Evolutionary conservation across 2,329 filamentous ascomycete species (phyloP), one percentile per base, ranked within the genome.

Genomic region (Ceratocystis albifundus): DNA sequence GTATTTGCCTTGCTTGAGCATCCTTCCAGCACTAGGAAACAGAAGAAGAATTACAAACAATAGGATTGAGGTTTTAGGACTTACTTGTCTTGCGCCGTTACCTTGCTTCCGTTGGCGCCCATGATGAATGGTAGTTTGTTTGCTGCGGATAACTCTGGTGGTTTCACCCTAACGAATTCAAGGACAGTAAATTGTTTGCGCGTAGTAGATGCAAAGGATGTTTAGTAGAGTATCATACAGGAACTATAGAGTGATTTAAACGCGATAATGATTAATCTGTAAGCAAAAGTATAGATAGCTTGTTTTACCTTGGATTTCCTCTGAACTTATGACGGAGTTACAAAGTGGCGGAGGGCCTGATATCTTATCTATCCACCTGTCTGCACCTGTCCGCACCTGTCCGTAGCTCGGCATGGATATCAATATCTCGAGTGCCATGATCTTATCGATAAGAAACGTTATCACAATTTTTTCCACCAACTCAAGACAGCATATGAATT

Each of bases 21-120:
- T 22, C 36, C 1, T 15, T 12, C 36, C 44, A 28, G 2, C 30
- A 32, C 7, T 7, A 32, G 6, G 30, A 32, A 32, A 32, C 6
- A 32, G 7, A 32, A 32, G 6, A 32, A 32, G 36, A 65, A 36
- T 63, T 17, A 3, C 50, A 12, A 32, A 4, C 1, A 41, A 41
- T 1, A 41, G 10, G 36, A 12, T 12, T 3, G 10, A 41, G 36
- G 36, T 4, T 41, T 15, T 41, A 57, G 53, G 53, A 75, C 83
- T 72, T 74, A 96, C 92, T 90, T 91, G 78, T 97, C 93, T 79
- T 96, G 92, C 72, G 80, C 80, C 68, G 83, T 85, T 69, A 85
- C 80, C 74, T 81, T 81, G 74, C 83, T 84, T 64, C 77, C 72
- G 70, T 76, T 80, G 71, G 80, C 81, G 45, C 82, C 82, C 82